These are phyloP conservation scores for Fusarium avenaceum DNA, from an alignment of 2,329 filamentous ascomycete genomes.

Conservation along the genomic window DNA sequence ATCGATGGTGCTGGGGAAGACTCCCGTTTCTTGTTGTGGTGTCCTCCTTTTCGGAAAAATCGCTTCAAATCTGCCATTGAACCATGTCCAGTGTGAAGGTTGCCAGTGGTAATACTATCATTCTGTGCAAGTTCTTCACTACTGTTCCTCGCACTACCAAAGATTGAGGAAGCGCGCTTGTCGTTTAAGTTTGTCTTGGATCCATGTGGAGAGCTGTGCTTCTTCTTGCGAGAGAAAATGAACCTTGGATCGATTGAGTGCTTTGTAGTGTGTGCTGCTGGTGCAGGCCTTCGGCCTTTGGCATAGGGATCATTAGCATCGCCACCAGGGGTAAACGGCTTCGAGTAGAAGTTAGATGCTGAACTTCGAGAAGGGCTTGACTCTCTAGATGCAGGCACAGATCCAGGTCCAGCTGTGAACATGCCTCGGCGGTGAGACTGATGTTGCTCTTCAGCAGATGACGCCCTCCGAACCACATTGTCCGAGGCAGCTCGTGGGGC, in stretches of 20 bases:
- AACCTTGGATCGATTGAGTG: constrained; percentile 82
- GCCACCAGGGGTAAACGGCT: constrained; percentile 82
- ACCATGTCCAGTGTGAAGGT: constrained; percentile 64
- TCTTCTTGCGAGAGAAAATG: constrained; percentile 83
- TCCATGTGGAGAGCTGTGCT: constrained; percentile 68
- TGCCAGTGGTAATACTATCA: constrained; percentile 45
- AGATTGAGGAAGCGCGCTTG: constrained; percentile 64
- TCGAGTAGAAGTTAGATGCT: constrained; percentile 74
- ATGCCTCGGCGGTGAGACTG: constrained; percentile 66
- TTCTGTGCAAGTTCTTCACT: constrained; percentile 52
- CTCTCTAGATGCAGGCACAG: constrained; percentile 71
- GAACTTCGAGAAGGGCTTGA: constrained; percentile 74
- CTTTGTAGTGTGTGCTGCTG: constrained; percentile 72
- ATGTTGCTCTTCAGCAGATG: constrained; percentile 56
- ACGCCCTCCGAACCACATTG: constrained; percentile 59
- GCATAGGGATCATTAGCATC: constrained; percentile 89
- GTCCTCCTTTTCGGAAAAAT: constrained; percentile 88
- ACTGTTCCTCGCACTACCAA: constrained; percentile 53
- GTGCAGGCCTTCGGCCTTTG: constrained; percentile 81
- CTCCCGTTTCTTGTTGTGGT: constrained; percentile 77
- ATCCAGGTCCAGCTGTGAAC: constrained; percentile 66
- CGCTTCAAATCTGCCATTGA: constrained; percentile 96
- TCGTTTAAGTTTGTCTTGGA: constrained; percentile 68
- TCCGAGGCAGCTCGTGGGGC: constrained; percentile 60
- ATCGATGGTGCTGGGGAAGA: constrained; percentile 70